These are phyloP conservation scores for Globisporangium heterothallicum DNA, from an alignment of 352 stramenopile genomes.

Conservation along the genomic window DNA sequence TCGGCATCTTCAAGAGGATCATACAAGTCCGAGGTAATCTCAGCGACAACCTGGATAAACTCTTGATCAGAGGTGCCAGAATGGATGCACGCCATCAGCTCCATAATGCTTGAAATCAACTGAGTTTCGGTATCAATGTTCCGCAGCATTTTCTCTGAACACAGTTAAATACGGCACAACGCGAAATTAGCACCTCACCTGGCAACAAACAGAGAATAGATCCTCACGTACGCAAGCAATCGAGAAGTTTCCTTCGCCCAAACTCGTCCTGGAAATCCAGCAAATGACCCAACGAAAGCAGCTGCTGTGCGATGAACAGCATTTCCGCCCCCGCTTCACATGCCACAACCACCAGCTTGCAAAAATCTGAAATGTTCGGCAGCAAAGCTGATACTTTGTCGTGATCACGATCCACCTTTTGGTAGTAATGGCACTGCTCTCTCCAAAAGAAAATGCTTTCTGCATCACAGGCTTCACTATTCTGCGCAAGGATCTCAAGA, in stretches of 20 bases:
- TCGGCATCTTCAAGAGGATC: slow-evolving; percentile 44
- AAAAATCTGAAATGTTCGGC: slow-evolving; percentile 67
- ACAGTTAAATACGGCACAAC: slow-evolving; percentile 2
- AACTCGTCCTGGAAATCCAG: slow-evolving; percentile 82
- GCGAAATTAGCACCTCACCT: too few species aligned
- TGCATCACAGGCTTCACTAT: slow-evolving; percentile 33
- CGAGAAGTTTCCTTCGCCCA: slow-evolving; percentile 60
- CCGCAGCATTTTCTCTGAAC: slow-evolving; percentile 49
- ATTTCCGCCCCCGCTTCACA: slow-evolving; percentile 41
- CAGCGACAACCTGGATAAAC: slow-evolving; percentile 71
- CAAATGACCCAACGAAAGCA: slow-evolving; percentile 53
- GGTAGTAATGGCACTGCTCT: slow-evolving; percentile 74
- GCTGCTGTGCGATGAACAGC: slow-evolving; percentile 64
- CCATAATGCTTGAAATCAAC: slow-evolving; percentile 64
- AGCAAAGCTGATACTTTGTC: slow-evolving; percentile 46
- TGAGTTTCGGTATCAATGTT: slow-evolving; percentile 49
- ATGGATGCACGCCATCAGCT: slow-evolving; percentile 72
- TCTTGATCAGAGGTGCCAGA: slow-evolving; percentile 63
- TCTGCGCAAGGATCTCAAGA: slow-evolving; percentile 34
- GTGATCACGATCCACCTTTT: slow-evolving; percentile 49
- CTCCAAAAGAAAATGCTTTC: slow-evolving; percentile 77
- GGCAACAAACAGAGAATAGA: slow-evolving; percentile 2
- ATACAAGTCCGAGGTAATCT: slow-evolving; percentile 77
- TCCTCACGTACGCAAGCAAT: slow-evolving; percentile 43
- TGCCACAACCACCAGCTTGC: slow-evolving; percentile 49